These are phyloP conservation scores for Fagopyrum homotropicum DNA, from an alignment of 148 eudicot species.

Conservation along the genomic window DNA sequence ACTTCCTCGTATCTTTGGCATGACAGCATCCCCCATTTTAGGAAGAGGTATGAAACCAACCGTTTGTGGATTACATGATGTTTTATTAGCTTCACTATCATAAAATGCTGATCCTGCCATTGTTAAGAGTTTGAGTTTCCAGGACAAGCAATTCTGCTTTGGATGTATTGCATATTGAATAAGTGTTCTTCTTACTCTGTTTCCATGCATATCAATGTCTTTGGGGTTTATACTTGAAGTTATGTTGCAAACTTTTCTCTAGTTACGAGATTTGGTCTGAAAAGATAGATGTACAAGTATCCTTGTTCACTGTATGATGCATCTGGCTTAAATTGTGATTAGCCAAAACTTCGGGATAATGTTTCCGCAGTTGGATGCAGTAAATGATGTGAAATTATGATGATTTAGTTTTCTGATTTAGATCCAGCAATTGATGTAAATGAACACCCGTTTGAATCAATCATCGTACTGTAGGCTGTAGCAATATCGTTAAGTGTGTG, in stretches of 20 bases:
- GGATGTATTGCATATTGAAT: not conserved
- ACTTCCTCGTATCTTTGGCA: slow-evolving; percentile 93
- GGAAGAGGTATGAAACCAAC: slow-evolving; percentile 65
- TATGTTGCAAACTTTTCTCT: not conserved
- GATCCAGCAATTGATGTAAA: not conserved
- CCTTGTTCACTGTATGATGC: not conserved
- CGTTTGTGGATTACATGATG: not conserved
- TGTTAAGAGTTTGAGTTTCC: not conserved
- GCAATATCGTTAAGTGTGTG: not conserved
- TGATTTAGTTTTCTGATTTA: not conserved
- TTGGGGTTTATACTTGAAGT: slow-evolving; percentile 10
- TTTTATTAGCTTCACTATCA: not conserved
- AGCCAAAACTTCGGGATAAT: not conserved
- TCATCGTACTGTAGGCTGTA: slow-evolving; percentile 1
- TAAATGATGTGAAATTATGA: slow-evolving; percentile 4
- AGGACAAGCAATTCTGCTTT: not conserved
- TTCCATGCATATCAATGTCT: not conserved
- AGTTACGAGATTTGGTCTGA: not conserved
- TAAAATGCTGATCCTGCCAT: not conserved
- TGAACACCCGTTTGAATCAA: not conserved
- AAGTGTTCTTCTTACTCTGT: not conserved
- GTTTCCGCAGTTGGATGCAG: not conserved
- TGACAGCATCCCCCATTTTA: slow-evolving; percentile 91
- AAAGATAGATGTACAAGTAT: not conserved
- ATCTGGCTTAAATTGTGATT: not conserved